Evolutionary conservation across 2,329 filamentous ascomycete species (phyloP).

Genomic region (Talaromyces albobiverticillius): DNA sequence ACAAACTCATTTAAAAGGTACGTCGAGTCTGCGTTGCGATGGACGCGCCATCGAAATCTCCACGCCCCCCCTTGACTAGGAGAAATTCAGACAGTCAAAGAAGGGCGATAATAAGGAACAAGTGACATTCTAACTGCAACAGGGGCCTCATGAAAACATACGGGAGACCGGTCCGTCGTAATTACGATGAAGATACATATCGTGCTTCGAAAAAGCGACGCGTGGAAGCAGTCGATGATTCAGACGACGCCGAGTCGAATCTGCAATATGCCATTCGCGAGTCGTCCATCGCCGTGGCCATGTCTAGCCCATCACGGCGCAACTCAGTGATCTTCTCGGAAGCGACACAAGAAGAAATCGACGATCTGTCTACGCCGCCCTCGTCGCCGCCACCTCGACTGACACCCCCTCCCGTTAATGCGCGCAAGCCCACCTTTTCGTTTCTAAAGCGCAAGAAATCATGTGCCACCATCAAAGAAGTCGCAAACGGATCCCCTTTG

Average conservation of each 20-base stretch:
- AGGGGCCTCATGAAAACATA: conserved; percentile 52
- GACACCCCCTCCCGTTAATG: conserved; percentile 41
- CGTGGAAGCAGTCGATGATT: conserved; percentile 35
- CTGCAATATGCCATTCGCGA: conserved; percentile 48
- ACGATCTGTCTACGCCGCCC: conserved; percentile 49
- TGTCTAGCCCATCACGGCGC: conserved; percentile 47
- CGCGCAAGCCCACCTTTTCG: conserved; percentile 50
- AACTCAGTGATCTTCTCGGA: conserved; percentile 45
- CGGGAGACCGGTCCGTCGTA: conserved; percentile 46
- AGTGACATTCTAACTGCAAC: conserved; percentile 11
- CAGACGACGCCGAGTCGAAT: conserved; percentile 43
- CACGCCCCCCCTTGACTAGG: background rate
- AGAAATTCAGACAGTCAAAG: background rate
- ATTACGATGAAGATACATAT: conserved; percentile 44
- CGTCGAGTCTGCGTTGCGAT: conserved; percentile 1
- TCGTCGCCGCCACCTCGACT: conserved; percentile 50
- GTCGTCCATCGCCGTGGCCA: conserved; percentile 41
- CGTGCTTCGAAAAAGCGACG: conserved; percentile 46
- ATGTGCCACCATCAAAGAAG: conserved; percentile 24
- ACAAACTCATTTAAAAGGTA: conserved; percentile 52
- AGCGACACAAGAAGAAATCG: conserved; percentile 29
- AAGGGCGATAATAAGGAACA: no score
- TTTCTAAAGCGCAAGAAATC: conserved; percentile 48
- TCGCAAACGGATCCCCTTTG: conserved; percentile 32
- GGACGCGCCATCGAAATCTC: conserved; percentile 1